Evolutionary conservation across 768 basidiomycete genomes (phyloP).

Genomic region (Boletus patriciae): DNA sequence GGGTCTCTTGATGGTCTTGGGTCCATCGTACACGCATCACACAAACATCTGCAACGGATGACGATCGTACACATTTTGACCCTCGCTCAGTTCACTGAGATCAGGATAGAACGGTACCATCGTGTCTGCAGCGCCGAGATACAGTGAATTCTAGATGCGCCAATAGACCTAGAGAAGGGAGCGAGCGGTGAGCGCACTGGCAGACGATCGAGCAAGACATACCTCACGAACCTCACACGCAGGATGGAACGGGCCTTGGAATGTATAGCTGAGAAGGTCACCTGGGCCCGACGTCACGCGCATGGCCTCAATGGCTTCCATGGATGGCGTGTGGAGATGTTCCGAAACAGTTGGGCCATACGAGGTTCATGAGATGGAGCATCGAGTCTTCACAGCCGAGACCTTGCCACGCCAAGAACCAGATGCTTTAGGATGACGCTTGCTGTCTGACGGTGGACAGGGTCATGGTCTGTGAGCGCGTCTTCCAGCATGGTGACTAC

Average conservation of each 20-base stretch:
- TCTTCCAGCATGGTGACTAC: constrained; percentile 98
- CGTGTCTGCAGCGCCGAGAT: constrained; percentile 87
- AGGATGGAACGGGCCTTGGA: constrained; percentile 97
- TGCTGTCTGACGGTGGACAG: constrained; percentile 97
- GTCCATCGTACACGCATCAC: constrained; percentile 42
- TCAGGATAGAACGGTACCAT: constrained; percentile 96
- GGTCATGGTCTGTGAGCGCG: constrained; percentile 95
- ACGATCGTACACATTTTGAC: constrained; percentile 85
- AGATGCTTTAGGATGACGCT: constrained; percentile 98
- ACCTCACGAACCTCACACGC: constrained; percentile 96
- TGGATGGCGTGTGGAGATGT: constrained; percentile 96
- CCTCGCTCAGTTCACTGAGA: constrained; percentile 85
- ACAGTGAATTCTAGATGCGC: constrained; percentile 93
- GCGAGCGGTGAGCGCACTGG: constrained; percentile 3
- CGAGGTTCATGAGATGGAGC: constrained; percentile 95
- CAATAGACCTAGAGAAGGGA: constrained; percentile 63
- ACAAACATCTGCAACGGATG: constrained; percentile 85
- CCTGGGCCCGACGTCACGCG: constrained; percentile 94
- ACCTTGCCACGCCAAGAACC: constrained; percentile 93
- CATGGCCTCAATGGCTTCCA: constrained; percentile 99
- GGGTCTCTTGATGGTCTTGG: no score
- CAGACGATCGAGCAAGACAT: constrained; percentile 19
- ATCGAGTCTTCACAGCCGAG: constrained; percentile 98
- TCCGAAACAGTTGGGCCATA: constrained; percentile 99
- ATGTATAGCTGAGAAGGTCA: constrained; percentile 84